These are phyloP conservation scores for Phialocephala sp. DNA, from an alignment of 2,329 filamentous ascomycete genomes.

Conservation along the genomic window DNA sequence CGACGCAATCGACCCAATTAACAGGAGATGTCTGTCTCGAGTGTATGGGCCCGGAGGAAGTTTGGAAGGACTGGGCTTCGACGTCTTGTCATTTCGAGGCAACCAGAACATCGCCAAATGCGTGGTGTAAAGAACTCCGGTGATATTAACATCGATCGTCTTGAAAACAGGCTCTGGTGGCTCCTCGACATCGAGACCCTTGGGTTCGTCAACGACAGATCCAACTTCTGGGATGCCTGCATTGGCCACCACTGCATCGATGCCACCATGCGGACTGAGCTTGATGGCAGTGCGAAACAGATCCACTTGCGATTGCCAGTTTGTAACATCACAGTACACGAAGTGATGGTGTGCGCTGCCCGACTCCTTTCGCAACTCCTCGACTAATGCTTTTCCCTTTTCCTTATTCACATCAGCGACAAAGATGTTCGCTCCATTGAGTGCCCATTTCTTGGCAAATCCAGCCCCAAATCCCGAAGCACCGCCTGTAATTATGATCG, in stretches of 20 bases:
- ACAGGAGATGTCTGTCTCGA: conserved; percentile 65
- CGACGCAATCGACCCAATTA: conserved; percentile 68
- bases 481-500: conserved; percentile 67
- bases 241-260: conserved; percentile 70
- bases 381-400: conserved; percentile 60
- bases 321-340: conserved; percentile 67
- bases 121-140: conserved; percentile 67
- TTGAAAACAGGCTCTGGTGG: conserved; percentile 56
- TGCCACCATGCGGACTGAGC: conserved; percentile 58
- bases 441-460: conserved; percentile 60
- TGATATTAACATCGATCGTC: conserved; percentile 66
- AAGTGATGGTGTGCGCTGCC: conserved; percentile 56
- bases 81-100: conserved; percentile 53
- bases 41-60: conserved; percentile 38
- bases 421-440: conserved; percentile 62
- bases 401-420: conserved; percentile 66
- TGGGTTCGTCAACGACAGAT: conserved; percentile 50
- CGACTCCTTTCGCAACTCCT: conserved; percentile 52
- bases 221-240: conserved; percentile 61
- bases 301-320: conserved; percentile 66
- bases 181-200: conserved; percentile 49
- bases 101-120: conserved; percentile 69
- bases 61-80: conserved; percentile 2
- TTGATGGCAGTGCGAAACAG: conserved; percentile 65
- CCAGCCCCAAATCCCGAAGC: conserved; percentile 65